Base-by-base conservation (phyloP, 2,329 filamentous ascomycete genomes). In the Cladophialophora psammophila region DNA sequence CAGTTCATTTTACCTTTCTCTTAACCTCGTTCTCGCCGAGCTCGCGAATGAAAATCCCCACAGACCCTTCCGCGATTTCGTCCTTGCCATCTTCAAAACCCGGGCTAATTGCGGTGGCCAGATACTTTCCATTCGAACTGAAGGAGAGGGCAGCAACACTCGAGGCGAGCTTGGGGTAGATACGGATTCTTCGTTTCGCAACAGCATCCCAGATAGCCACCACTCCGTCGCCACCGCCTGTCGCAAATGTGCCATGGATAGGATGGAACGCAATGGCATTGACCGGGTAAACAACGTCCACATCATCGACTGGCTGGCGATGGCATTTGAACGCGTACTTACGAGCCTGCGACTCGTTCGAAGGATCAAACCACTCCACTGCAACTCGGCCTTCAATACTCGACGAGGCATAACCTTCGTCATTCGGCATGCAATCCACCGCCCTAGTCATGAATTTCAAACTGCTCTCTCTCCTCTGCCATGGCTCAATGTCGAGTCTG, bases 301-400 rank as follows among this genome's bases (percentile, higher is more conserved):
- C 88, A 58, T 88, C 88, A 52, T 86, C 85, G 62, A 82, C 77
- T 35, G 88, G 85, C 78, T 96, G 92, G 4, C 95, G 88, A 80
- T 99, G 95, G 80, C 95, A 99, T 80, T 99, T 99, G 87, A 99
- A 99, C 13, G 95, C 95, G 78, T 98, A 99, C 79, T 97, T 98
- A 72, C 94, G 88, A 45, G 91, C 90, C 81, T 98, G 94, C 3
- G 91, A 94, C 78, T 94, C 91, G 50, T 88, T 84, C 5, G 89
- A 92, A 15, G 95, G 92, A 76, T 98, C 95, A 77, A 99, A 98
- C 92, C 94, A 98, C 79, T 99, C 95, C 0, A 99, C 95, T 0
- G 94, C 94, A 1, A 99, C 93, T 73, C 95, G 89, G 4, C 95
- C 95, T 77, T 99, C 95, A 74, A 99, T 99, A 74, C 90, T 94